phyloP scores from a whole-genome alignment of 768 basidiomycete species.

The Hygrocybe punicea region DNA sequence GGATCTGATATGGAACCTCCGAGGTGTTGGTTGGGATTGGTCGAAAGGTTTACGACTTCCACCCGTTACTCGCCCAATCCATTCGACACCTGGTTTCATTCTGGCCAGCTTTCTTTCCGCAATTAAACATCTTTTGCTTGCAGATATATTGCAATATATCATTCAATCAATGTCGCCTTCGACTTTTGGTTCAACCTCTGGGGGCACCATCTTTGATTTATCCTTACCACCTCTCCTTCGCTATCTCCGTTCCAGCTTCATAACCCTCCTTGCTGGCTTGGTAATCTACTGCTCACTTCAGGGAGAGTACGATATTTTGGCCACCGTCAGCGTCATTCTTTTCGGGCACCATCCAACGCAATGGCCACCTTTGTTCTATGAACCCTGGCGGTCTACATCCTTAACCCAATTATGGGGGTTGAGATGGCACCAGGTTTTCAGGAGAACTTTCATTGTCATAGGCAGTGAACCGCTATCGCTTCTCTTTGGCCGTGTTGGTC shows the following conservation, averaged over 20 bases:
- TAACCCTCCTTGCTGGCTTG: conserved; percentile 45
- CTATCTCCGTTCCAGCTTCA: conserved; percentile 42
- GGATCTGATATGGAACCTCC: conserved; percentile 49
- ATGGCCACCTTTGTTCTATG: conserved; percentile 63
- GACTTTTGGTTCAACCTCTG: conserved; percentile 33
- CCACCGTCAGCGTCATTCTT: conserved; percentile 44
- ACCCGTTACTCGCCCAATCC: conserved; percentile 39
- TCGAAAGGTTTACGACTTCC: conserved; percentile 41
- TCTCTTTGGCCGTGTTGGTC: conserved; percentile 47
- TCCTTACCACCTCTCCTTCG: conserved; percentile 33
- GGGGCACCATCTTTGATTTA: conserved; percentile 43
- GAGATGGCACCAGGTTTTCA: conserved; percentile 67
- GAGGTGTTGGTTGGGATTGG: conserved; percentile 63
- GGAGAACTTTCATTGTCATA: conserved; percentile 51
- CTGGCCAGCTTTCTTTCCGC: conserved; percentile 32
- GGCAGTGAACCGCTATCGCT: conserved; percentile 43
- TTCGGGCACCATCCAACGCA: conserved; percentile 47
- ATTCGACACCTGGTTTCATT: conserved; percentile 37
- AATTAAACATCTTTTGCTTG: conserved; percentile 36
- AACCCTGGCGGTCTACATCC: conserved; percentile 56
- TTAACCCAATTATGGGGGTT: conserved; percentile 58
- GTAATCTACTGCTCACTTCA: conserved; percentile 46
- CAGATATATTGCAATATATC: conserved; percentile 45
- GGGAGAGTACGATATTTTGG: conserved; percentile 37
- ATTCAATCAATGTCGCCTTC: conserved; percentile 46